Percentiles rank a stretch among this genome's conserved stretches.
phyloP scores from a whole-genome alignment of 148 eudicot species.

The Drosera capensis region DNA sequence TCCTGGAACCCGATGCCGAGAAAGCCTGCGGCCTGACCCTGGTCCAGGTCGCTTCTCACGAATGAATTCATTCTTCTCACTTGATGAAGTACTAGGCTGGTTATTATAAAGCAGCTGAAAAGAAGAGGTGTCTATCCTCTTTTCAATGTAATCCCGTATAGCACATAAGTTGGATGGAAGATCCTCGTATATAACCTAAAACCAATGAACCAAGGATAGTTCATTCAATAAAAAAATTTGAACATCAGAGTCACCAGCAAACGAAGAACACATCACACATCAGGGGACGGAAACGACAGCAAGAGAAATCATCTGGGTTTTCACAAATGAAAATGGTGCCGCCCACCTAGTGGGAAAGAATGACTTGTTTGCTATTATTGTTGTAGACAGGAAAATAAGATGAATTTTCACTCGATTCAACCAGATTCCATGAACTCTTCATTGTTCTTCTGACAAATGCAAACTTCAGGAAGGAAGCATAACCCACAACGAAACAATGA shows the following conservation, averaged over 20 bases:
- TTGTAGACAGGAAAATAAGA: too few species aligned
- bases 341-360: too few species aligned
- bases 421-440: not conserved
- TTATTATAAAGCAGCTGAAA: constrained; percentile 12
- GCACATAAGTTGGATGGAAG: constrained; percentile 96
- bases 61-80: constrained; percentile 5
- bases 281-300: too few species aligned
- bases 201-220: too few species aligned
- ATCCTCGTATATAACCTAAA: constrained; percentile 89
- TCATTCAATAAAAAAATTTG: not conserved
- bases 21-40: constrained; percentile 8
- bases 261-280: too few species aligned
- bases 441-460: not conserved
- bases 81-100: constrained; percentile 14
- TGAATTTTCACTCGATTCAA: too few species aligned
- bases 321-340: too few species aligned
- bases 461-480: not conserved
- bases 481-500: not conserved
- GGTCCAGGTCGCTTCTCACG: constrained; percentile 4
- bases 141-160: constrained; percentile 72
- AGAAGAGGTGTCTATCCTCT: constrained; percentile 22
- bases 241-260: too few species aligned
- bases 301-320: too few species aligned
- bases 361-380: too few species aligned
- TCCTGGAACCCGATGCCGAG: constrained; percentile 65